Base-by-base conservation (phyloP, 257 asterid genomes). In the Capsicum pubescens region DNA sequence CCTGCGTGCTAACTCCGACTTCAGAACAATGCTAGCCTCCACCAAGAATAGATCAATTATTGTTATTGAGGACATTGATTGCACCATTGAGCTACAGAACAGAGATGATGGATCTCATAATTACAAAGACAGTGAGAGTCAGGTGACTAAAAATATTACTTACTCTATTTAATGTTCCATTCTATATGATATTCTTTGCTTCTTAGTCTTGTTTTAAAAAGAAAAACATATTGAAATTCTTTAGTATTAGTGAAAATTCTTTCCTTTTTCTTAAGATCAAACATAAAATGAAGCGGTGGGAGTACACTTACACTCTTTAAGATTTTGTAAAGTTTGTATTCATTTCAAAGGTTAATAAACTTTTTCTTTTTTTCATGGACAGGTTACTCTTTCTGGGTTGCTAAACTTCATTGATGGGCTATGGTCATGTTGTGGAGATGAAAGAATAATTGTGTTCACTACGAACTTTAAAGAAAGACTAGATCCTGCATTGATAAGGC, bases 361-460 rank as follows among this genome's bases (percentile, higher is more conserved):
- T 26, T 26, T 9, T 15, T 7, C 55, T 78, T 8, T 19, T 68
- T 74, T 8, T 57, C 36, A 9, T 74, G 54, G 58, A 57, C 84
- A 68, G 87, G 64, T 87, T n/a, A 84, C 89, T 8, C 86, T 87
- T 42, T 87, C 88, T 3, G 87, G 82, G 17, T 44, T 85, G 87
- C 76, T 87, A 26, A 89, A 89, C 83, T 84, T 87, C 86, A 87
- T 86, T 7, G 90, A 89, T 70, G 92, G 92, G 67, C 58, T 88
- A 35, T 88, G 89, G 89, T 86, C 89, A 0, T 63, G 87, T n/a
- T 85, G 88, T 81, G 92, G 90, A 9, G 90, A 89, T 26, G 92
- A 89, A 46, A 87, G 88, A 69, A 87, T 87, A 36, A 87, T 87
- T 26, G 86, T 87, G 0, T 87, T 89, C 69, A 89, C 90, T 2